Conservation (phyloP, 768 basidiomycete species). For the Mrakia hoshinonis region DNA sequence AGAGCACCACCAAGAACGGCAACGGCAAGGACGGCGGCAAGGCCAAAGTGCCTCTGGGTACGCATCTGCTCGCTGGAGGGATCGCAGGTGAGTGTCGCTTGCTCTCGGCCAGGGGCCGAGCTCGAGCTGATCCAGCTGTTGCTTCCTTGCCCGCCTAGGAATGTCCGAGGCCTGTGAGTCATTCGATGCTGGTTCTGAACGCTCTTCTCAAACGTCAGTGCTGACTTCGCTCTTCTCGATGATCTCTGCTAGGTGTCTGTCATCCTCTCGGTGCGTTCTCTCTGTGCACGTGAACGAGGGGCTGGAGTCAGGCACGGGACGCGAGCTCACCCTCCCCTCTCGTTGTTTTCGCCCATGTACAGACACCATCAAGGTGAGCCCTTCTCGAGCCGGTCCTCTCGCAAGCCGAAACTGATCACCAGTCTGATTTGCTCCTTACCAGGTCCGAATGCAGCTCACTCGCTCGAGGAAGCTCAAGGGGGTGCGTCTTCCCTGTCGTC, state of each 20-base stretch:
- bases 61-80: conserved; percentile 87
- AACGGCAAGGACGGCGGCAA: not conserved
- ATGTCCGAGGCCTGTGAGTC: conserved; percentile 29
- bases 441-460: conserved; percentile 96
- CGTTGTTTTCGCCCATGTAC: not conserved
- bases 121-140: conserved; percentile 1
- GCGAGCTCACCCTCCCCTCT: not conserved
- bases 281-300: not conserved
- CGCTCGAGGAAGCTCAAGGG: conserved; percentile 68
- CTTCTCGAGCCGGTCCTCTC: not conserved
- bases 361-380: conserved; percentile 75
- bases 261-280: conserved; percentile 25
- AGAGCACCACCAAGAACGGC: not conserved
- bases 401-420: too few relatives aligned
- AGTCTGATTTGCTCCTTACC: not conserved
- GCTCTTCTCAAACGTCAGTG: not conserved
- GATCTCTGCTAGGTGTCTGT: conserved; percentile 12
- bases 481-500: conserved; percentile 50
- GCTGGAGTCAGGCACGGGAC: not conserved
- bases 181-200: not conserved
- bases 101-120: not conserved
- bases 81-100: conserved; percentile 49
- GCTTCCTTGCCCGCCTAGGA: not conserved
- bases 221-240: not conserved
- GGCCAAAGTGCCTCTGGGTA: conserved; percentile 42